phyloP scores from a whole-genome alignment of 2,329 filamentous ascomycete species.

The Alternaria gansuensis region DNA sequence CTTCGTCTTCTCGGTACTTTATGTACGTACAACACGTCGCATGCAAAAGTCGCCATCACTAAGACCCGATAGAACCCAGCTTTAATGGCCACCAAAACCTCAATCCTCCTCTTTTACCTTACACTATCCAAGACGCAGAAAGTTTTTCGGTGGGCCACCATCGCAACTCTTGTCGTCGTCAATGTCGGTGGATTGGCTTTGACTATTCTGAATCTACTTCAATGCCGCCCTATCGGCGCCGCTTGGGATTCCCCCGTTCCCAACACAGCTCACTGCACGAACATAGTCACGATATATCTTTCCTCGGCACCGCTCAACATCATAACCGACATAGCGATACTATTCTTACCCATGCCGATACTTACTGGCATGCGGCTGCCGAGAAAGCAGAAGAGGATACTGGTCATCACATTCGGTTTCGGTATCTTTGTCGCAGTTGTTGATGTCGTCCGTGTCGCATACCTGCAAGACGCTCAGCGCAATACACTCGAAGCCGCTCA shows the following conservation, averaged over 20 bases:
- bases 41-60: conserved; percentile 19
- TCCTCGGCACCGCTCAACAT: conserved; percentile 89
- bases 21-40: conserved; percentile 54
- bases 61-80: conserved; percentile 74
- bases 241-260: conserved; percentile 67
- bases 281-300: conserved; percentile 71
- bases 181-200: conserved; percentile 80
- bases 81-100: conserved; percentile 90
- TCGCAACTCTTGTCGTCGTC: conserved; percentile 77
- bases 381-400: conserved; percentile 83
- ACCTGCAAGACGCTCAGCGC: conserved; percentile 76
- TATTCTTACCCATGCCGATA: conserved; percentile 88
- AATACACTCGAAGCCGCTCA: conserved; percentile 57
- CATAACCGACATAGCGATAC: conserved; percentile 85
- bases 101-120: conserved; percentile 91
- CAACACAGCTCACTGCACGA: conserved; percentile 62
- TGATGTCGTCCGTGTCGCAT: conserved; percentile 89
- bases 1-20: conserved; percentile 69
- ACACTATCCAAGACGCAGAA: conserved; percentile 80
- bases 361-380: conserved; percentile 81
- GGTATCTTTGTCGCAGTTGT: conserved; percentile 89
- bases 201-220: conserved; percentile 86
- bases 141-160: conserved; percentile 82
- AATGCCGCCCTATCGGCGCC: conserved; percentile 78
- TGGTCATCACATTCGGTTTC: conserved; percentile 85